Evolutionary conservation across 2,329 filamentous ascomycete species (phyloP), one percentile per base, ranked within the genome.

Genomic region (Penicillium nordicum): DNA sequence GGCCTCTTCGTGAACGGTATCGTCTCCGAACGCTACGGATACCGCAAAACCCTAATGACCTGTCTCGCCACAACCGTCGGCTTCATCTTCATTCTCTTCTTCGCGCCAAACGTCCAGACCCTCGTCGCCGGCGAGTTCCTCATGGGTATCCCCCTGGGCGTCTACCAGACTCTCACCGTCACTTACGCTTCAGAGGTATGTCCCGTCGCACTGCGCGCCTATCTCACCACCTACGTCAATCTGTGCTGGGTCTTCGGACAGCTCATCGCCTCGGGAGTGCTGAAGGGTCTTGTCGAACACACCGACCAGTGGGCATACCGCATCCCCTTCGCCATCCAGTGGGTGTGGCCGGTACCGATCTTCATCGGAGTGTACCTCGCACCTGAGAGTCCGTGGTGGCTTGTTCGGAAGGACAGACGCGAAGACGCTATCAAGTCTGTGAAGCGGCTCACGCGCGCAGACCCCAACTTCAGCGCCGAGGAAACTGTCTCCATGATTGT

Each of bases 171-270:
- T 3, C 55, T 75, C 30, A 70, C 72, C 2, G 68, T 67, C 8
- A 68, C 72, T 6, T 76, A 76, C 55, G 74, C 73, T 8, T 63
- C 72, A 2, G 74, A 77, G 51, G 71, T 76, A 3, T 69, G 66
- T 9, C 74, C 74, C 8, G 67, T 73, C 5, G 65, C 61, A 4
- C 62, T 74, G 8, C 67, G 73, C 49, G 57, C 63, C 7, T 72
- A 73, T 40, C 53, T 70, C 50, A 74, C 71, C 3, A 72, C 66
- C n/a, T 73, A 71, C 58, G 69, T 75, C 50, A 74, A 75, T 53
- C 60, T 76, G 7, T 76, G 73, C 60, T 78, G 74, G 75, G 71
- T 70, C 9, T 67, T 77, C 32, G 76, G 76, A 3, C 74, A 77
- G 55, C 63, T 77, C 11, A 61, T 77, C 29, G 69, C 64, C 9